Evolutionary conservation across 257 asterid species (phyloP), one percentile per base, ranked within the genome.

Genomic region (Lithospermum erythrorhizon): DNA sequence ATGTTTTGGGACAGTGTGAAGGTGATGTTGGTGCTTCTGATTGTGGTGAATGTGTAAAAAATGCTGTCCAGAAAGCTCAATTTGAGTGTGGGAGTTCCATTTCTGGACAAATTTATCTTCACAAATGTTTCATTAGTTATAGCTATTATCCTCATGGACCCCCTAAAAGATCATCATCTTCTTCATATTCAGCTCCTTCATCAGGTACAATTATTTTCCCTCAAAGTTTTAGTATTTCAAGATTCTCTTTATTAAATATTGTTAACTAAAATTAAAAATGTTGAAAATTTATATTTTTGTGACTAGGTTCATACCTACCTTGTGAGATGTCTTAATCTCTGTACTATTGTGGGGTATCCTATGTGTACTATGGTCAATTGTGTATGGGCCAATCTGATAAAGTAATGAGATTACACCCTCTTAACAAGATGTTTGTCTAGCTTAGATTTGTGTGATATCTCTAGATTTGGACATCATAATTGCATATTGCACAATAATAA

Each of bases 11-110:
- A 32, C 98, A 91, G 65, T 91, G 98, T 66, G 95, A 91, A 68
- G 96, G 95, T 13, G 96, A 88, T 77, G 87, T 91, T 62, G 90
- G 98, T 23, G 58, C 76, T 53, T 49, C 84, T 45, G 98, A 91
- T 72, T 91, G 98, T 70, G 94, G 54, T 64, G 85, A 80, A 65
- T 91, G 98, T 77, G 98, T 88, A 63, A 81, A 84, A 70, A 81
- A 4, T 79, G 96, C 96, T 52, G 94, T 86, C 21, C 95, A 91
- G 76, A 91, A 76, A 65, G 87, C 95, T 72, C 98, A 91, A 72
- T 95, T 83, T 68, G 98, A 91, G 75, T 91, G 98, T 79, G 98
- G 98, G 57, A 82, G 95, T 72, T 84, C 98, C 17, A 51, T 82
- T 79, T 72, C 88, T 72, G 96, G 94, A 37, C 95, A 88, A 72